phyloP scores from a whole-genome alignment of 2,329 filamentous ascomycete genomes.

The Xylaria sp. region DNA sequence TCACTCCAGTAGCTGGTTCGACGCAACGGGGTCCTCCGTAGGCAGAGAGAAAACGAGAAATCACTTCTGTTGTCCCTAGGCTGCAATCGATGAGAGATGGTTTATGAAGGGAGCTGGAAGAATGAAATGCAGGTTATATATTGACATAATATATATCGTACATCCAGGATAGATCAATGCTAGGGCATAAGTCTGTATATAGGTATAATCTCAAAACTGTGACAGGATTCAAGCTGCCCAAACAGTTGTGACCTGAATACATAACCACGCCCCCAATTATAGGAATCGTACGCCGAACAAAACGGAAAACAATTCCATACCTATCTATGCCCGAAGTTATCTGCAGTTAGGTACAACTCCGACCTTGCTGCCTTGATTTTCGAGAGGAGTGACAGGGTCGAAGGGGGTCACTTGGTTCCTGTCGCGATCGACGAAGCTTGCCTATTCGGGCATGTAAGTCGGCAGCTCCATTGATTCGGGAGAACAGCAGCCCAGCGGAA shows the following conservation, averaged over 20 bases:
- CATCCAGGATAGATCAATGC: too few species aligned
- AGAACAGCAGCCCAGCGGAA: constrained; percentile 2
- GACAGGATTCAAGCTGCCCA: constrained; percentile 20
- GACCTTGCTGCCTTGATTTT: constrained; percentile 30
- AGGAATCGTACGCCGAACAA: constrained; percentile 9
- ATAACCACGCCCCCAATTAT: constrained; percentile 7
- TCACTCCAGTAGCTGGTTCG: not conserved
- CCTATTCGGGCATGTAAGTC: constrained; percentile 32
- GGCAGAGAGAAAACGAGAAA: constrained; percentile 3
- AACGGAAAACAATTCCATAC: not conserved
- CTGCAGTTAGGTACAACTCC: constrained; percentile 14
- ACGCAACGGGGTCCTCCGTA: constrained; percentile 3
- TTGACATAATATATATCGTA: too few species aligned
- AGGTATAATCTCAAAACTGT: constrained; percentile 14
- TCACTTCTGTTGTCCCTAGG: constrained; percentile 2
- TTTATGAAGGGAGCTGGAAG: not conserved
- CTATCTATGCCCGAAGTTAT: constrained; percentile 4
- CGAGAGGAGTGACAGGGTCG: constrained; percentile 5
- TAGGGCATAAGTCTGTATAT: not conserved
- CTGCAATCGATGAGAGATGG: not conserved
- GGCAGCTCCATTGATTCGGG: constrained; percentile 5
- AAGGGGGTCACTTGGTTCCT: constrained; percentile 30
- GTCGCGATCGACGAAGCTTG: constrained; percentile 33
- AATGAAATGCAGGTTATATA: constrained; percentile 7
- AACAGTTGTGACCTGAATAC: constrained; percentile 9